Conservation (phyloP, 352 stramenopile species). For the Pythium grandisporangium region DNA sequence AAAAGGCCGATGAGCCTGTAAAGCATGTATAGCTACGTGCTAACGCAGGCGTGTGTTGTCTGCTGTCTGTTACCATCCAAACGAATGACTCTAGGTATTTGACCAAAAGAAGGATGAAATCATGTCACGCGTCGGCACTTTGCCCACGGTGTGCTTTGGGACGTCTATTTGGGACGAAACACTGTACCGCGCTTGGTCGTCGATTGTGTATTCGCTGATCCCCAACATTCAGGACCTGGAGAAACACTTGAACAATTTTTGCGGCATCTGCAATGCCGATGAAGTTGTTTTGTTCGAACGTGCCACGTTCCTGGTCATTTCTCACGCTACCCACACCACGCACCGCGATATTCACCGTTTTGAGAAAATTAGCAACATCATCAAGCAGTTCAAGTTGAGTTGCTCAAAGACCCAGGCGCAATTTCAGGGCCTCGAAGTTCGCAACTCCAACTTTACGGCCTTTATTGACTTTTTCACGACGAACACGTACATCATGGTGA, state of each 20-base stretch:
- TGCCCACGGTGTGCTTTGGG: constrained; percentile 89
- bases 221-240: constrained; percentile 97
- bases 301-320: constrained; percentile 99
- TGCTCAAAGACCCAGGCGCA: constrained; percentile 97
- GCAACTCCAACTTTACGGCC: constrained; percentile 97
- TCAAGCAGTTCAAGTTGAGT: constrained; percentile 99
- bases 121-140: constrained; percentile 81
- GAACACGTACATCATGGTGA: constrained; percentile 99
- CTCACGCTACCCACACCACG: constrained; percentile 85
- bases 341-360: constrained; percentile 97
- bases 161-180: constrained; percentile 99
- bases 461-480: constrained; percentile 98
- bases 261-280: constrained; percentile 94
- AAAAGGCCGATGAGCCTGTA: constrained; percentile 1
- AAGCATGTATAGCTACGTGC: constrained; percentile 2
- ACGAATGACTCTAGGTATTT: no score
- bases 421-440: constrained; percentile 97
- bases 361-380: constrained; percentile 99
- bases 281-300: constrained; percentile 98
- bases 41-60: not conserved
- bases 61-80: no score
- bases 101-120: constrained; percentile 94
- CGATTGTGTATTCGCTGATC: constrained; percentile 99
- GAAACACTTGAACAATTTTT: constrained; percentile 96
- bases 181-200: constrained; percentile 98